Base-by-base conservation (phyloP, 2,329 filamentous ascomycete genomes). In the Chaetomiaceae sp. region DNA sequence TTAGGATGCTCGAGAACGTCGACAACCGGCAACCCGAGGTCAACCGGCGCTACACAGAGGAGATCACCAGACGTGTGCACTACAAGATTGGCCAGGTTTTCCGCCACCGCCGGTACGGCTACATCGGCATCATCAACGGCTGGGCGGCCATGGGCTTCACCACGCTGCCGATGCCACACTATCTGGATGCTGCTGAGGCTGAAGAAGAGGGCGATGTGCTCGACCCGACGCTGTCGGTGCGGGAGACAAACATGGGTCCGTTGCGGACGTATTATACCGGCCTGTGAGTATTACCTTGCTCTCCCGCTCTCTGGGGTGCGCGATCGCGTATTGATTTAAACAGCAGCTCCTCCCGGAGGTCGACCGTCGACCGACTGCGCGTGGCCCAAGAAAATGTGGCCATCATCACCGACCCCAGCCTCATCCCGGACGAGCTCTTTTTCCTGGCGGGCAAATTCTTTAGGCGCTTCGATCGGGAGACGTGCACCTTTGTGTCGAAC, bases 21-120 rank as follows among this genome's bases (percentile, higher is more conserved):
- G 75, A 79, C 57, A 61, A 62, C 17, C 53, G 69, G 18, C 55
- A 61, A 48, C 68, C 75, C 5, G 52, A 52, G 5, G 56, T 62
- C 43, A 60, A 43, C 49, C 56, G 63, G 4, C 59, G 63, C 3
- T 62, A 65, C 53, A 64, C 64, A 2, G 60, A 63, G 42, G 66
- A 54, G 56, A 66, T 61, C 57, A 60, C 50, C 45, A 48, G 50
- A 22, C 50, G 46, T 4, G 78, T 88, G 41, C 74, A 68, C 50
- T 91, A 80, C 63, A 78, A 74, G 41, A 77, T 95, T 39, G 93
- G 93, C 1, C 85, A 94, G 57, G 76, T 95, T 6, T 95, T 97
- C 62, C 76, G 75, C 38, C 93, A 98, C 66, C 80, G 74, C 51
- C 78, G 89, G 37, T 95, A 93, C 62, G 71, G 76, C 17, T 95